Percentiles rank a stretch among this genome's conserved stretches.
Evolutionary conservation across 2,329 filamentous ascomycete genomes (phyloP).

Genomic region (Podosphaera fusca): DNA sequence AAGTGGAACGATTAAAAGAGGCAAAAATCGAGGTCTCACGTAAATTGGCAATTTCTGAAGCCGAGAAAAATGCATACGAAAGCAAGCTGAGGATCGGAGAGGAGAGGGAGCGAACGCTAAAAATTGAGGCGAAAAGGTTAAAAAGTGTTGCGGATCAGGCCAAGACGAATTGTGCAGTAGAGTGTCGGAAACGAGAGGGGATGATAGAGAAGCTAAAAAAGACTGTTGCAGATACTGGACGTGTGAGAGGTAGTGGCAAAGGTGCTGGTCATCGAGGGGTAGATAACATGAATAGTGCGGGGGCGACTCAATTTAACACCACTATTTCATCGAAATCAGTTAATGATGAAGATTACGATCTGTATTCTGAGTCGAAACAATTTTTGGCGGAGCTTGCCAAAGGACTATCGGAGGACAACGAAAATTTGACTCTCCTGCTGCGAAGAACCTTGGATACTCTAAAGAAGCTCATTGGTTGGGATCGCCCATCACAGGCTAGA

Average conservation of each 20-base stretch:
- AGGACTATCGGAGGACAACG: slow-evolving; percentile 77
- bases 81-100: slow-evolving; percentile 53
- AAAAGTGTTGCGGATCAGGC: slow-evolving; percentile 65
- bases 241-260: slow-evolving; percentile 32
- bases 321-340: not conserved
- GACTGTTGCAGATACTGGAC: slow-evolving; percentile 50
- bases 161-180: slow-evolving; percentile 66
- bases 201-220: slow-evolving; percentile 77
- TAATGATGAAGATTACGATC: slow-evolving; percentile 36
- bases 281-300: slow-evolving; percentile 25
- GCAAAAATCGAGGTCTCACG: slow-evolving; percentile 31
- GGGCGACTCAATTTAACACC: slow-evolving; percentile 18
- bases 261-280: slow-evolving; percentile 33
- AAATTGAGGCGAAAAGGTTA: slow-evolving; percentile 61
- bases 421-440: slow-evolving; percentile 51
- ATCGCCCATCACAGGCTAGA: slow-evolving; percentile 10
- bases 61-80: slow-evolving; percentile 47
- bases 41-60: slow-evolving; percentile 34
- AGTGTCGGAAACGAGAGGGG: slow-evolving; percentile 72
- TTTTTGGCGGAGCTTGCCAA: slow-evolving; percentile 72
- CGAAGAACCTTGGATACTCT: slow-evolving; percentile 48
- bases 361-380: slow-evolving; percentile 72
- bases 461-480: slow-evolving; percentile 41
- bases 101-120: slow-evolving; percentile 47
- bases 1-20: slow-evolving; percentile 35